These are phyloP conservation scores for Parasarocladium wereldwijsianum DNA, from an alignment of 2,329 filamentous ascomycete species.

Conservation along the genomic window DNA sequence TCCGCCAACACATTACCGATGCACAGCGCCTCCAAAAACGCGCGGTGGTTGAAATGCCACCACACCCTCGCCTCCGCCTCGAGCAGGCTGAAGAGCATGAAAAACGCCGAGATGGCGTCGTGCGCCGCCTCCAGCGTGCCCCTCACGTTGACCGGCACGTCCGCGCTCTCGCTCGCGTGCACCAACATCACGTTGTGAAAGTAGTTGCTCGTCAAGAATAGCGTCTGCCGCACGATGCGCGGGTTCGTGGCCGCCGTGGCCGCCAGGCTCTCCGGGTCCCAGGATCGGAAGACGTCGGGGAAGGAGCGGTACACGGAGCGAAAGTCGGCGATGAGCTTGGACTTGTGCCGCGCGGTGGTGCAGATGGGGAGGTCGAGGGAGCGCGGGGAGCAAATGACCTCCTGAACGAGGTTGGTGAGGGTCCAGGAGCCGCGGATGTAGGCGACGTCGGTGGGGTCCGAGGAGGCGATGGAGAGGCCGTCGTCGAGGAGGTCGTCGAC, in stretches of 20 bases:
- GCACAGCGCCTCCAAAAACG: slow-evolving; percentile 62
- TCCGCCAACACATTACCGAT: slow-evolving; percentile 47
- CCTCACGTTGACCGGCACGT: slow-evolving; percentile 49
- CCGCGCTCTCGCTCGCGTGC: slow-evolving; percentile 53
- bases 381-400: slow-evolving; percentile 59
- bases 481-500: slow-evolving; percentile 61
- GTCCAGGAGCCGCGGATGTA: slow-evolving; percentile 70
- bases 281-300: slow-evolving; percentile 54
- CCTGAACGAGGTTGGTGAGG: slow-evolving; percentile 63
- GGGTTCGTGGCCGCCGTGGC: slow-evolving; percentile 43
- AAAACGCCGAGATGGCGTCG: slow-evolving; percentile 60
- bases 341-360: slow-evolving; percentile 52
- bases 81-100: slow-evolving; percentile 55
- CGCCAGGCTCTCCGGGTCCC: slow-evolving; percentile 45
- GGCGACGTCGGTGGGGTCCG: slow-evolving; percentile 49
- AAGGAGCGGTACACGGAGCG: slow-evolving; percentile 59
- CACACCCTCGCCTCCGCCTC: slow-evolving; percentile 61
- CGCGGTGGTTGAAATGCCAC: slow-evolving; percentile 75
- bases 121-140: slow-evolving; percentile 62
- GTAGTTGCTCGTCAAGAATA: slow-evolving; percentile 71
- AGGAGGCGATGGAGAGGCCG: slow-evolving; percentile 37
- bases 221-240: slow-evolving; percentile 55
- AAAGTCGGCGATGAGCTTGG: slow-evolving; percentile 55
- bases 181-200: slow-evolving; percentile 73
- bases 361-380: slow-evolving; percentile 62